These are phyloP conservation scores for Mycena filopes DNA, from an alignment of 768 basidiomycete genomes.

Conservation along the genomic window DNA sequence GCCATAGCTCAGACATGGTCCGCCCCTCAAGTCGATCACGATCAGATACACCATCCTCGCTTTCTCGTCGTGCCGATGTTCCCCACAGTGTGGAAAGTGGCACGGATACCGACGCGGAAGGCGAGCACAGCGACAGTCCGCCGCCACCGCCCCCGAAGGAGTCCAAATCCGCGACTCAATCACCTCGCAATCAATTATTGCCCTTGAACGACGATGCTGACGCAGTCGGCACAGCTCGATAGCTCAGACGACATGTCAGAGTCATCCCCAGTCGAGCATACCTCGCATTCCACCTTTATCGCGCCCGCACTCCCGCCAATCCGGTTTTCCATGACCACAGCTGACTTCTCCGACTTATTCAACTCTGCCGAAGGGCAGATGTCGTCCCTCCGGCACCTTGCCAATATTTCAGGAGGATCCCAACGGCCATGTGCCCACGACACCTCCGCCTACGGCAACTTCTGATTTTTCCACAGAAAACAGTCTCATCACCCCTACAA, in stretches of 20 bases:
- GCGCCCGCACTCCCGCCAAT: constrained; percentile 91
- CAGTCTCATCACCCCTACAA: constrained; percentile 39
- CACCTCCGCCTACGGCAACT: constrained; percentile 49
- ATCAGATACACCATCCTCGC: constrained; percentile 62
- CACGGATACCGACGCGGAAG: constrained; percentile 75
- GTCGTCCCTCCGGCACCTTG: constrained; percentile 58
- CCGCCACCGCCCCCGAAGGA: constrained; percentile 36
- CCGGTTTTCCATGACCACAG: constrained; percentile 86
- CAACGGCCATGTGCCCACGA: constrained; percentile 38
- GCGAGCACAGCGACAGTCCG: constrained; percentile 43
- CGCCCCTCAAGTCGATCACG: constrained; percentile 51
- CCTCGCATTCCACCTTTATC: constrained; percentile 80
- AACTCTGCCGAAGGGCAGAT: constrained; percentile 65
- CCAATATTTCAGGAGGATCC: constrained; percentile 52
- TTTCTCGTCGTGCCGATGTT: constrained; percentile 69
- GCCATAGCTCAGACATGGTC: constrained; percentile 38
- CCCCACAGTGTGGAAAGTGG: constrained; percentile 80
- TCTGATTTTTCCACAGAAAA: constrained; percentile 36
- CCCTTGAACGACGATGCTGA: constrained; percentile 39
- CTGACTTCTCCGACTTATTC: constrained; percentile 84
- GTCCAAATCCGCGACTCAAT: constrained; percentile 9
- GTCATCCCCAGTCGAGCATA: constrained; percentile 72
- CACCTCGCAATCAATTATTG: constrained; percentile 2
- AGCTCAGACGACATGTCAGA: constrained; percentile 62
- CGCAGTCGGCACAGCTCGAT: constrained; percentile 44